Base-by-base conservation (phyloP, 2,329 filamentous ascomycete species). In the Phyllosticta paracitricarpa region DNA sequence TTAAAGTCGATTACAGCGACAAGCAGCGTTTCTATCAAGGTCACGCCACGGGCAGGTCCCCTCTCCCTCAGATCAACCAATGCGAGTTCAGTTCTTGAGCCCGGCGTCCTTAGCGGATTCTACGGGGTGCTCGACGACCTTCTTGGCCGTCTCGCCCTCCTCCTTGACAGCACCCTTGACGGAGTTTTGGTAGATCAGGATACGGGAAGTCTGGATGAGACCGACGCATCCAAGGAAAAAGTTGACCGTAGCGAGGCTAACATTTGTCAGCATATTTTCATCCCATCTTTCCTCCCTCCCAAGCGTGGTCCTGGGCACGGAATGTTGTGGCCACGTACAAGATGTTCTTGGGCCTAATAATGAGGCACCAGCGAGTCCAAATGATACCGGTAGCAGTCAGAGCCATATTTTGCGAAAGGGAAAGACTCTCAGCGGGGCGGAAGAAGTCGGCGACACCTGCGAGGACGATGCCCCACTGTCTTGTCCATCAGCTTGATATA, bases 281-380 rank as follows among this genome's bases (percentile, higher is more conserved):
- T n/a, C 40, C 40, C 40, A n/a, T 48, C 40, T n/a, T n/a, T 48
- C 14, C 40, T 48, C 12, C 33, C 22, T 22, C 10, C 30, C 8
- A 48, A 12, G n/a, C 19, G 35, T 57, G 62, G 6, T 28, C 61
- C 24, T 51, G 5, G 26, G 19, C 17, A 2, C 48, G 24, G 33
- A 24, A 56, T 51, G 24, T 24, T 56, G 61, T 26, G 12, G 33
- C 24, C 22, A 78, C 86, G 56, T 79, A 91, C 87, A 97, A 88
- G 71, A 91, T 79, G 82, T 99, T 99, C 77, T 86, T 86, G 62
- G 94, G 94, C 77, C 86, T 91, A 78, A 99, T 99, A 76, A 99
- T 89, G 73, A 97, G 82, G 82, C 94, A 99, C 94, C 94, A 99
- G 67, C 94, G 85, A 54, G 94, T 99, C 94, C 94, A 99, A 82